Evolutionary conservation across 164 flowering plant species (phyloP).

Genomic region (Kalanchoe fedtschenkoi): DNA sequence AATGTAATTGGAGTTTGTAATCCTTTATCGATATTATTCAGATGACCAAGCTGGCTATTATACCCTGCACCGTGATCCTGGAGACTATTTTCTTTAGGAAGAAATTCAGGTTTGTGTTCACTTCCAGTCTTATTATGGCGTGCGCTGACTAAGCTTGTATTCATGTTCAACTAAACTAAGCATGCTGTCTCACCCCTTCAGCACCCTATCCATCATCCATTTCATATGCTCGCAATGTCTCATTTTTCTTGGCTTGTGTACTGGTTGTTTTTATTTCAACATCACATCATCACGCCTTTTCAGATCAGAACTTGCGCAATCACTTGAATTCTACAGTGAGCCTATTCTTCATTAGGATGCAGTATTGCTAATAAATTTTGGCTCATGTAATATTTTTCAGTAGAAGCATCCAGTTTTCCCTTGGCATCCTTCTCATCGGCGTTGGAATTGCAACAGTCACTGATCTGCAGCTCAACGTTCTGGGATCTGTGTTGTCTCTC

Average conservation of each 20-base stretch:
- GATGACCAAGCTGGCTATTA: slow-evolving; percentile 97
- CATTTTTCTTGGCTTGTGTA: not conserved
- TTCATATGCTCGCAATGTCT: too few relatives aligned
- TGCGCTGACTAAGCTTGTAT: not conserved
- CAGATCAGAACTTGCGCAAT: not conserved
- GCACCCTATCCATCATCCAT: not conserved
- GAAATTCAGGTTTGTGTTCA: slow-evolving; percentile 54
- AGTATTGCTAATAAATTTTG: slow-evolving; percentile 8
- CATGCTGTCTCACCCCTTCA: not conserved
- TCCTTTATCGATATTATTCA: slow-evolving; percentile 17
- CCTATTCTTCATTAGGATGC: not conserved
- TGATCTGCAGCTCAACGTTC: slow-evolving; percentile 61
- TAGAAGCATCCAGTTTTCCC: slow-evolving; percentile 59
- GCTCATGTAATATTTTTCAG: slow-evolving; percentile 27
- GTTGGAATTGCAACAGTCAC: slow-evolving; percentile 70
- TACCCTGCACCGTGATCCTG: slow-evolving; percentile 87
- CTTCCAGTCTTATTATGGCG: not conserved
- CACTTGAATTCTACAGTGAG: not conserved
- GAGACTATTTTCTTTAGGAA: slow-evolving; percentile 89
- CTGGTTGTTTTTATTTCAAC: not conserved
- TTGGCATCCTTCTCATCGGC: slow-evolving; percentile 25
- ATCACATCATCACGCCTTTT: not conserved
- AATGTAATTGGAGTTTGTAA: not conserved
- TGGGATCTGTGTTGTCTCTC: slow-evolving; percentile 54
- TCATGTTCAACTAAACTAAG: not conserved